Evolutionary conservation across 257 asterid genomes (phyloP).

Genomic region (Scutellaria minor): DNA sequence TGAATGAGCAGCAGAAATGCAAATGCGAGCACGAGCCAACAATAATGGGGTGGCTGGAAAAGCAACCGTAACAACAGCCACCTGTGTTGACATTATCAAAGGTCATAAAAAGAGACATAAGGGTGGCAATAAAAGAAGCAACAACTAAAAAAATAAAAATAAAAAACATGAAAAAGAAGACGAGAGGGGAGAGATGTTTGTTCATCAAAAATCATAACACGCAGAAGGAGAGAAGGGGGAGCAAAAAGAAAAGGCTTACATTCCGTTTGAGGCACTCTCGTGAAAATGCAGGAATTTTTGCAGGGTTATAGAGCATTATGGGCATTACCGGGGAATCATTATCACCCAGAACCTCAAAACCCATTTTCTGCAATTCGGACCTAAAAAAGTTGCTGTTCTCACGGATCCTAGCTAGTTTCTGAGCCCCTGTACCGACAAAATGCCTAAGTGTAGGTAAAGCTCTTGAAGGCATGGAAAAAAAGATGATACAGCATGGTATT

Average conservation of each 20-base stretch:
- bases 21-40: slow-evolving; percentile 84
- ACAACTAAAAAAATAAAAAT: not conserved
- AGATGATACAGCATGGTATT: slow-evolving; percentile 6
- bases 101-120: too few species aligned
- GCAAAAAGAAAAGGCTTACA: slow-evolving; percentile 45
- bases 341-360: slow-evolving; percentile 98
- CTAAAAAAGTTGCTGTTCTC: slow-evolving; percentile 95
- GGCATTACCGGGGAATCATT: slow-evolving; percentile 89
- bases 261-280: slow-evolving; percentile 83
- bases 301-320: slow-evolving; percentile 87
- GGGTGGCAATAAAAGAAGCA: not conserved
- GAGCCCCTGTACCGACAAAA: slow-evolving; percentile 69
- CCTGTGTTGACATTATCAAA: slow-evolving; percentile 35
- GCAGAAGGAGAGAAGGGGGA: too few species aligned
- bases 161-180: too few species aligned
- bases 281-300: slow-evolving; percentile 91
- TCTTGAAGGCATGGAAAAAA: not conserved
- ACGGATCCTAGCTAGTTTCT: slow-evolving; percentile 82
- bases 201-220: too few species aligned
- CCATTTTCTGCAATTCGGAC: slow-evolving; percentile 93
- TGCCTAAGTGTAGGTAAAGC: slow-evolving; percentile 21
- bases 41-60: slow-evolving; percentile 90
- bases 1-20: slow-evolving; percentile 93
- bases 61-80: slow-evolving; percentile 90
- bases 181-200: not conserved